Conservation (phyloP, 768 basidiomycete genomes). For the Calocera cornea region DNA sequence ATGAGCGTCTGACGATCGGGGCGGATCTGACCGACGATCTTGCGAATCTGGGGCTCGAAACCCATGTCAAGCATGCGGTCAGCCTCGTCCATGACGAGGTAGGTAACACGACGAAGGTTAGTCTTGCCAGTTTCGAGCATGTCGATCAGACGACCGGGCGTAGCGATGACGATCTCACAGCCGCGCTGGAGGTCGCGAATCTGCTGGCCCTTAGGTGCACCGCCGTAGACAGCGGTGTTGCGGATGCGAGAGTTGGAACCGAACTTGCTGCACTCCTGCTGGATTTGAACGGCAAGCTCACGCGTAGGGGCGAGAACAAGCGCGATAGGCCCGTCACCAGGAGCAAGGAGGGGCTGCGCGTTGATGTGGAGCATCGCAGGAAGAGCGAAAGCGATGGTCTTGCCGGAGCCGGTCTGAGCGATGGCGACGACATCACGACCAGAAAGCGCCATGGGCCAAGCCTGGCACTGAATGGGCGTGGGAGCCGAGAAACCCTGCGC, state of each 20-base stretch:
- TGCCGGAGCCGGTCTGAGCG: conserved; percentile 96
- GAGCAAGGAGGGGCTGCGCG: conserved; percentile 89
- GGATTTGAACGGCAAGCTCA: conserved; percentile 97
- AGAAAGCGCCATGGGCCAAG: conserved; percentile 97
- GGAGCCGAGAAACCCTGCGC: conserved; percentile 86
- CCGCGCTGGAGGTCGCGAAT: conserved; percentile 95
- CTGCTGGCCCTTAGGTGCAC: conserved; percentile 96
- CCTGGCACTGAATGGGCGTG: conserved; percentile 95
- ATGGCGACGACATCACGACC: conserved; percentile 93
- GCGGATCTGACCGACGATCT: conserved; percentile 92
- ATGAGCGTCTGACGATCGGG: conserved; percentile 98
- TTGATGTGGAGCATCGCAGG: conserved; percentile 99
- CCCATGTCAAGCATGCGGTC: conserved; percentile 99
- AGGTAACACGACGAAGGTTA: conserved; percentile 89
- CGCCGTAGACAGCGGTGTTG: conserved; percentile 97
- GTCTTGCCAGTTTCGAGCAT: conserved; percentile 97
- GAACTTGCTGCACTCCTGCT: conserved; percentile 97
- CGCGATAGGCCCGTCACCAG: conserved; percentile 95
- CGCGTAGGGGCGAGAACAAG: conserved; percentile 94
- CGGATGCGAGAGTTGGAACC: conserved; percentile 89
- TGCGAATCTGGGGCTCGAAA: conserved; percentile 98
- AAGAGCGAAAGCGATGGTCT: conserved; percentile 95
- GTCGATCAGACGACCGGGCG: conserved; percentile 97
- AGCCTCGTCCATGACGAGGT: conserved; percentile 98
- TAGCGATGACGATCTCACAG: conserved; percentile 97